Conservation (phyloP, 208 protist genomes). For the Leishmania arabica region DNA sequence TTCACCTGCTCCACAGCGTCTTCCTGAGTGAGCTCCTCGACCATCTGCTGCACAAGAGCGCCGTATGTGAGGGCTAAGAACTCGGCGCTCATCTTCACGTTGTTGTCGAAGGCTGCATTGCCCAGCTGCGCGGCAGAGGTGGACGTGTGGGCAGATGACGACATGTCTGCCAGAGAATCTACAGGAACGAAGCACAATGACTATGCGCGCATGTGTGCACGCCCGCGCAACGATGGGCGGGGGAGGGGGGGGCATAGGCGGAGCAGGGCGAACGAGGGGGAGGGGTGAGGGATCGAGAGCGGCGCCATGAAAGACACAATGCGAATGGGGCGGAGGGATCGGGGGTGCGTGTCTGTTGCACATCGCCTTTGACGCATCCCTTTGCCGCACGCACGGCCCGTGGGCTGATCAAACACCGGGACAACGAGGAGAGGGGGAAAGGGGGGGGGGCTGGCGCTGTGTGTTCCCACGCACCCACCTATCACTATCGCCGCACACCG, state of each 20-base stretch:
- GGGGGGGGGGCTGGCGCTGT: background rate
- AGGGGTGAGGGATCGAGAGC: background rate
- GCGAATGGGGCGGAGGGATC: background rate
- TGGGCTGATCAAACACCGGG: background rate
- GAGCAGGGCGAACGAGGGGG: background rate
- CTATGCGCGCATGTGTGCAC: background rate
- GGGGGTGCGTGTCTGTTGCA: background rate
- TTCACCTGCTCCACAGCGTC: slow-evolving; percentile 96
- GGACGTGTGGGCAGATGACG: slow-evolving; percentile 9
- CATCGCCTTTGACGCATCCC: background rate
- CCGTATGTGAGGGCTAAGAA: slow-evolving; percentile 98
- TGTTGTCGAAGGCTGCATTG: slow-evolving; percentile 67
- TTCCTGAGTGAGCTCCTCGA: slow-evolving; percentile 91
- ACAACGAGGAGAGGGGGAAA: background rate
- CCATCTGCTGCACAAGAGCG: slow-evolving; percentile 95
- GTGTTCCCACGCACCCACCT: background rate
- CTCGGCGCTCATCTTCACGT: slow-evolving; percentile 92
- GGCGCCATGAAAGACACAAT: background rate
- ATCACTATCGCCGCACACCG: background rate
- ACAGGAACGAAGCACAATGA: background rate
- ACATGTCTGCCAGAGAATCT: slow-evolving; percentile 10
- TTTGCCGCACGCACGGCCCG: background rate
- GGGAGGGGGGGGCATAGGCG: background rate
- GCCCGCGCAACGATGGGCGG: background rate
- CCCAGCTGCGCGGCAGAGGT: slow-evolving; percentile 52